Base-by-base conservation (phyloP, 805 yeast species). In the Maudiozyma saulgeensis region DNA sequence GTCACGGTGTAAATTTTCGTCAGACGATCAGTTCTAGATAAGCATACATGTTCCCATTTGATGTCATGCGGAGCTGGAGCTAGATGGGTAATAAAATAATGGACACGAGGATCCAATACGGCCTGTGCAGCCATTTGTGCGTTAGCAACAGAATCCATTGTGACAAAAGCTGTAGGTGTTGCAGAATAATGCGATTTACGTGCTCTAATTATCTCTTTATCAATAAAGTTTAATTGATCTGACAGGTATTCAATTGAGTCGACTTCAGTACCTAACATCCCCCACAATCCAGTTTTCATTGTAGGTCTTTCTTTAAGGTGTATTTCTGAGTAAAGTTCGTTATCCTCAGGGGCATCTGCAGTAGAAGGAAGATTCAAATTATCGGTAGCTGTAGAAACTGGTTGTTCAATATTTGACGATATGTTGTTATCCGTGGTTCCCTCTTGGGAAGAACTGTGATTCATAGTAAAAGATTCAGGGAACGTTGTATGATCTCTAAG, bases 101-200 rank as follows among this genome's bases (percentile, higher is more conserved):
- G 83, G 7, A 93, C 88, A 50, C 86, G 77, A 0, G 97, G 97
- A 62, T 90, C 96, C 50, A 93, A 66, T 0, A 91, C 90, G 0
- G 97, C 93, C 64, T 93, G 99, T 0, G 97, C 96, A 28, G 93
- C 83, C 87, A 89, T 84, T 64, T 91, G 99, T 2, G 98, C 97
- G 56, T 89, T 82, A 0, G 96, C 96, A 3, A 89, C 97, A 0
- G 93, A 78, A 55, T 87, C 91, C 96, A 91, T 86, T 0, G 98
- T 93, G 8, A 91, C 80, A 66, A 91, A 91, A 0, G 98, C 97
- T 2, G 91, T 84, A 28, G 95, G 88, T 0, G 95, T 87, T 0
- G 96, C 84, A 0, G 87, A 80, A 59, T 81, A 87, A 53, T 84
- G 84, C 46, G 81, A 74, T 31, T 68, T 70, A 48, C 96, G 75